phyloP scores from a whole-genome alignment of 768 basidiomycete genomes.

The Floccularia luteovirens region DNA sequence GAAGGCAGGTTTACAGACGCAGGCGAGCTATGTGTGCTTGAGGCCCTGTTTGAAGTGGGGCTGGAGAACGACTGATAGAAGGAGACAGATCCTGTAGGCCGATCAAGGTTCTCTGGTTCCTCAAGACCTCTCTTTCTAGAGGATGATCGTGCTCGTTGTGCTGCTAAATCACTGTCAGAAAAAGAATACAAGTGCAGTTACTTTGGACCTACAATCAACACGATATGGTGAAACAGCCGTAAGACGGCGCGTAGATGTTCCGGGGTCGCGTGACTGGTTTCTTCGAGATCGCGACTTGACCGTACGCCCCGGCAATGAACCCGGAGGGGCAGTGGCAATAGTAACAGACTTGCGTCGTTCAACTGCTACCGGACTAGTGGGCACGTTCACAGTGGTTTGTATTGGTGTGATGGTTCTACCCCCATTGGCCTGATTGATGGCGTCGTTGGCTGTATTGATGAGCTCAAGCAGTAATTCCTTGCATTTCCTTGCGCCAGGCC shows the following conservation, averaged over 20 bases:
- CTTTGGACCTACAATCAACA: conserved; percentile 45
- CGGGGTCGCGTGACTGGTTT: conserved; percentile 54
- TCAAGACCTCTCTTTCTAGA: conserved; percentile 70
- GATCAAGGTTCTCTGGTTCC: conserved; percentile 49
- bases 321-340: conserved; percentile 32
- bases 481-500: conserved; percentile 87
- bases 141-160: conserved; percentile 65
- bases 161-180: conserved; percentile 25
- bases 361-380: conserved; percentile 13
- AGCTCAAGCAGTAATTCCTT: conserved; percentile 72
- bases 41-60: conserved; percentile 34
- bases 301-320: conserved; percentile 27
- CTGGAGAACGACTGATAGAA: conserved; percentile 53
- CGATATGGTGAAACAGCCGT: conserved; percentile 59
- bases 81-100: conserved; percentile 23
- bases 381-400: too few relatives aligned
- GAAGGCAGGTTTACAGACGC: conserved; percentile 68
- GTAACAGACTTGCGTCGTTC: conserved; percentile 54
- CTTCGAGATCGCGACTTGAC: conserved; percentile 46
- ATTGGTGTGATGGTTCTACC: conserved; percentile 13
- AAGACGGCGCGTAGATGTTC: conserved; percentile 39
- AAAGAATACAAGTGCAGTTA: conserved; percentile 5
- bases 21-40: conserved; percentile 71
- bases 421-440: conserved; percentile 37
- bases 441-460: conserved; percentile 61